Base-by-base conservation (phyloP, 139 green algal species). In the Tetradesmus lagerheimii region DNA sequence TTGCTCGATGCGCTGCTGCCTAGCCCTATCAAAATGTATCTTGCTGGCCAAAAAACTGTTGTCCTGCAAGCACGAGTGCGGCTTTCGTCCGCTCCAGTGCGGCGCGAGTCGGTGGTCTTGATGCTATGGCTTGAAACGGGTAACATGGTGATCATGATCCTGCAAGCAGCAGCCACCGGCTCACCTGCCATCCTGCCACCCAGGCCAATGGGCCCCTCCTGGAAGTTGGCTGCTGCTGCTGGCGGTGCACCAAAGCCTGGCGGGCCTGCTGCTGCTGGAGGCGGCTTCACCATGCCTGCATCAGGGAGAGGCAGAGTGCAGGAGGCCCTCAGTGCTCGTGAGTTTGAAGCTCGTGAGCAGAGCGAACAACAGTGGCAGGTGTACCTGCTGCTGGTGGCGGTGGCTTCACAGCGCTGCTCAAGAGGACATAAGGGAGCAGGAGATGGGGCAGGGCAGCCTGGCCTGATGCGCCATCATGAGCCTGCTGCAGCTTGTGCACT, bases 221-320 rank as follows among this genome's bases (percentile, higher is more conserved):
- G 88, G 53, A 77, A 87, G 53, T 45, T 86, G 31, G 16, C 80
- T 45, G 57, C 62, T 39, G 74, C 20, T 50, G 77, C 38, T 47
- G 87, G 34, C n/a, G 89, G 87, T 23, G 47, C n/a, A n/a, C 87
- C 86, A 66, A 90, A 77, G 14, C 75, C 79, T 41, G 84, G 89
- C 25, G 67, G 66, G 11, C 87, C 74, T 8, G 47, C 47, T 50
- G 45, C 80, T 50, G 45, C 47, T 75, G 82, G 31, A 9, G 57
- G 82, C 3, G 91, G 83, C 78, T 95, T 92, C 83, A 94, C 93
- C 91, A 92, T 92, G 16, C 85, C 82, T 87, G 80, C n/a, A 84
- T 18, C 8, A 41, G 79, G 14, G 35, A 11, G 4, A 27, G 16
- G 14, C 39, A 83, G 27, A 84, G 5, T n/a, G n/a, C n/a, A n/a